These are phyloP conservation scores for Aristolochia contorta DNA, from an alignment of 164 flowering plant genomes.

Conservation along the genomic window DNA sequence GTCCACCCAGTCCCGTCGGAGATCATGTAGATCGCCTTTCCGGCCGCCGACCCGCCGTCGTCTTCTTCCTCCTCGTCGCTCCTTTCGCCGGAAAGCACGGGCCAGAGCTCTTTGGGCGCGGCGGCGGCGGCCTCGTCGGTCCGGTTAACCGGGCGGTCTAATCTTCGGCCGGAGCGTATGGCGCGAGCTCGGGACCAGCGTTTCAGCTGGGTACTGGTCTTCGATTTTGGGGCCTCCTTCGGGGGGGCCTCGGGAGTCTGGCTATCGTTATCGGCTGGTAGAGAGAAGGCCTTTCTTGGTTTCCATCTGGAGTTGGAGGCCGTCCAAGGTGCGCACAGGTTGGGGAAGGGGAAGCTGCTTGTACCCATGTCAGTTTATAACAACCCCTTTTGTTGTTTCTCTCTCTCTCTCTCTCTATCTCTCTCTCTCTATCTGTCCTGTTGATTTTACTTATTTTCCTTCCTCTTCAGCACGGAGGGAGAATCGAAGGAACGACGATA, in stretches of 20 bases:
- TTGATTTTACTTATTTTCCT: not conserved
- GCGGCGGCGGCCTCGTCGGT: conserved; percentile 3
- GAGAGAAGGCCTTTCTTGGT: conserved; percentile 7
- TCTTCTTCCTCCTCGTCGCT: conserved; percentile 20
- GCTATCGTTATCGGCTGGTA: not conserved
- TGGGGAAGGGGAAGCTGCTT: conserved; percentile 1
- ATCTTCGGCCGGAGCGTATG: conserved; percentile 59
- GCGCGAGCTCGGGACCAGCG: conserved; percentile 85
- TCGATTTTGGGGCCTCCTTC: conserved; percentile 27
- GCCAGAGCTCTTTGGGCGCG: conserved; percentile 2
- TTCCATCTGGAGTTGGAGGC: conserved; percentile 11
- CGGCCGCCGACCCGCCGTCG: conserved; percentile 8
- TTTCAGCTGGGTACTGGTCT: conserved; percentile 51
- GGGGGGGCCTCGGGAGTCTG: conserved; percentile 3
- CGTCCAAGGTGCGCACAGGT: conserved; percentile 7
- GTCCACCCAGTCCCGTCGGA: conserved; percentile 98
- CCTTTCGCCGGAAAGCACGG: conserved; percentile 1
- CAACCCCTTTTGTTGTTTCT: not conserved
- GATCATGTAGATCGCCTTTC: conserved; percentile 71
- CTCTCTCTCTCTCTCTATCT: not conserved
- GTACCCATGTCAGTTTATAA: not conserved
- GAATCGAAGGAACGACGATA: not conserved
- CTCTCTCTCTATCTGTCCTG: too few species aligned
- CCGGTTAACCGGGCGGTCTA: conserved; percentile 35
- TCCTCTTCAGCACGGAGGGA: not conserved